phyloP scores from a whole-genome alignment of 805 yeast genomes.

The Metschnikowia chrysomelidarum region DNA sequence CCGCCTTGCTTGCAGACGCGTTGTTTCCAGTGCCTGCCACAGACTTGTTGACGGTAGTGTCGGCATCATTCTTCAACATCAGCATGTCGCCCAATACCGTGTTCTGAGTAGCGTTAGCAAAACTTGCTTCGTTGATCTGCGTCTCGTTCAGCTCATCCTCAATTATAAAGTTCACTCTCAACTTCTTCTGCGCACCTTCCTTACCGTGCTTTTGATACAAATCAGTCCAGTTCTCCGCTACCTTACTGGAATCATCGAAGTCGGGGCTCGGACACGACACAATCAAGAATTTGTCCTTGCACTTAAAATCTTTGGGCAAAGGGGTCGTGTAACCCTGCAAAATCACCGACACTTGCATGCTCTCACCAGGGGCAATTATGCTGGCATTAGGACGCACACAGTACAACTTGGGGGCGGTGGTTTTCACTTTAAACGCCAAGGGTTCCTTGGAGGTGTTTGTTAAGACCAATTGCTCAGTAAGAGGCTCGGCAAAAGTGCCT shows the following conservation, averaged over 20 bases:
- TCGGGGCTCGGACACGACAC: conserved; percentile 79
- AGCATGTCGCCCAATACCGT: conserved; percentile 16
- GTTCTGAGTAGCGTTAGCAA: conserved; percentile 22
- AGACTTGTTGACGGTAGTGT: conserved; percentile 16
- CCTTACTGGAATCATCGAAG: conserved; percentile 51
- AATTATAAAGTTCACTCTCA: conserved; percentile 56
- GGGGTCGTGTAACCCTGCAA: conserved; percentile 80
- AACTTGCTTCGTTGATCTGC: conserved; percentile 18
- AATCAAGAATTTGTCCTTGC: conserved; percentile 90
- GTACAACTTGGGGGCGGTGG: conserved; percentile 94
- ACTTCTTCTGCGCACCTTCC: conserved; percentile 60
- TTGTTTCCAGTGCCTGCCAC: conserved; percentile 8
- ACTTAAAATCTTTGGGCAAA: conserved; percentile 68
- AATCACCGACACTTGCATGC: conserved; percentile 73
- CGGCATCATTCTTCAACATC: conserved; percentile 15
- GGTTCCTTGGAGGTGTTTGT: conserved; percentile 55
- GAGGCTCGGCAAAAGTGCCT: conserved; percentile 76
- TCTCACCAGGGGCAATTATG: conserved; percentile 68
- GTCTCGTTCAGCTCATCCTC: conserved; percentile 25
- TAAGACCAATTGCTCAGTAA: conserved; percentile 59
- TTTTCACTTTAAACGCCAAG: conserved; percentile 91
- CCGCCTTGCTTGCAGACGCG: conserved; percentile 4
- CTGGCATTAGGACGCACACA: conserved; percentile 97
- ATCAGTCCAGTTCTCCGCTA: conserved; percentile 73
- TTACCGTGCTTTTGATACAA: conserved; percentile 59